phyloP scores from a whole-genome alignment of 164 flowering plant genomes.

The Malania oleifera region DNA sequence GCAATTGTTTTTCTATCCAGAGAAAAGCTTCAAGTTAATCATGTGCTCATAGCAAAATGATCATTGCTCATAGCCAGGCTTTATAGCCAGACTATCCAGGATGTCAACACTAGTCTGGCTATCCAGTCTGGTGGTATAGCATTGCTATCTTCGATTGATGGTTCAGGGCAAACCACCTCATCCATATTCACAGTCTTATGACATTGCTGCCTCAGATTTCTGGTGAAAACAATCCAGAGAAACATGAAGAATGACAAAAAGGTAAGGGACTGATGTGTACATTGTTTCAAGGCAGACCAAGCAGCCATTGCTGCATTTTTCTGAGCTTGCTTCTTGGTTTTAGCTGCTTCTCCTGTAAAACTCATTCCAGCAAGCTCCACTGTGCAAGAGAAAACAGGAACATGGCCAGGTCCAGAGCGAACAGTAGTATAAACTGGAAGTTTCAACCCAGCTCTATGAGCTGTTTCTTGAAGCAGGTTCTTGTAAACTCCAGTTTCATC shows the following conservation, averaged over 20 bases:
- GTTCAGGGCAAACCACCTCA: not conserved
- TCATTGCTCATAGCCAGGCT: no score
- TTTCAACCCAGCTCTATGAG: conserved; percentile 22
- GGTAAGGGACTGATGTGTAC: conserved; percentile 7
- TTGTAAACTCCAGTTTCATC: conserved; percentile 32
- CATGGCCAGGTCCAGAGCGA: conserved; percentile 20
- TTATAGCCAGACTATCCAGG: no score
- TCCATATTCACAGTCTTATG: not conserved
- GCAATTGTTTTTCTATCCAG: no score
- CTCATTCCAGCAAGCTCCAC: conserved; percentile 24
- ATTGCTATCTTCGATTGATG: not conserved
- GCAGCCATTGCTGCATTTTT: conserved; percentile 27
- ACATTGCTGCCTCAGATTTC: not conserved
- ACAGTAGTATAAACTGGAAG: conserved; percentile 25
- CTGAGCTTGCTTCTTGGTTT: conserved; percentile 27
- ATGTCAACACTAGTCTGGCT: no score
- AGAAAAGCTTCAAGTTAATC: no score
- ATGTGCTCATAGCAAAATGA: no score
- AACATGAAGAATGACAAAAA: not conserved
- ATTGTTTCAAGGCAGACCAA: conserved; percentile 22
- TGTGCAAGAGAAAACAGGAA: conserved; percentile 19
- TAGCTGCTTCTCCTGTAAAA: conserved; percentile 22
- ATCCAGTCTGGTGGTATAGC: no score
- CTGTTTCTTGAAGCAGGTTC: conserved; percentile 24
- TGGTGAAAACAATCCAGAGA: not conserved